Conservation (phyloP, 2,329 filamentous ascomycete species). For the Penicillium capsulatum region DNA sequence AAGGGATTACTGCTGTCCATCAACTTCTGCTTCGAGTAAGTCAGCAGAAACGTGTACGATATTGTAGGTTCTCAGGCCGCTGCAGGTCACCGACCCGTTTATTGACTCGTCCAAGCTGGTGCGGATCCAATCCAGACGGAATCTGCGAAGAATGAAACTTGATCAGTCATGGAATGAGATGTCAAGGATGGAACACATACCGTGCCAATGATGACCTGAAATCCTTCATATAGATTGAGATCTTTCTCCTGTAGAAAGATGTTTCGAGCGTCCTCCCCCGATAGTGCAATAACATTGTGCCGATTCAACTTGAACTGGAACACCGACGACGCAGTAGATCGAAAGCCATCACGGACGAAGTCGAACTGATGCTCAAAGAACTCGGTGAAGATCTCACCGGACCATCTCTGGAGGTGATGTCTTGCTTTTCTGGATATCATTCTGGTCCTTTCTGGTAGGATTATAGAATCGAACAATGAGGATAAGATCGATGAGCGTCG, state of each 20-base stretch:
- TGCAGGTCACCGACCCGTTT: neutral
- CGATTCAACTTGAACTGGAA: conserved; percentile 4
- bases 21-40: too few relatives aligned
- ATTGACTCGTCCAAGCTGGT: conserved; percentile 3
- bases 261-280: conserved; percentile 5
- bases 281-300: conserved; percentile 4
- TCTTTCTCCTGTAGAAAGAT: conserved; percentile 6
- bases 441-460: too few relatives aligned
- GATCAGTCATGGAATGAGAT: too few relatives aligned
- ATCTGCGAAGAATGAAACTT: too few relatives aligned
- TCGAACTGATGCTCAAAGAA: neutral
- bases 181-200: neutral
- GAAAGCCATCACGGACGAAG: neutral
- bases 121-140: conserved; percentile 1
- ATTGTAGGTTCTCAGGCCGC: neutral
- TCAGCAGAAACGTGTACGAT: neutral
- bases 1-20: conserved; percentile 5
- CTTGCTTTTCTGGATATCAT: too few relatives aligned
- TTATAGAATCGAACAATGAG: too few relatives aligned
- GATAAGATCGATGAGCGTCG: too few relatives aligned
- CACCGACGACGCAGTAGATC: neutral
- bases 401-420: too few relatives aligned
- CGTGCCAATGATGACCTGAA: conserved; percentile 3
- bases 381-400: neutral
- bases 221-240: conserved; percentile 4